Percentiles rank a stretch among this genome's conserved stretches.
Conservation (phyloP, 139 green algal species). For the Micractinium conductrix region DNA sequence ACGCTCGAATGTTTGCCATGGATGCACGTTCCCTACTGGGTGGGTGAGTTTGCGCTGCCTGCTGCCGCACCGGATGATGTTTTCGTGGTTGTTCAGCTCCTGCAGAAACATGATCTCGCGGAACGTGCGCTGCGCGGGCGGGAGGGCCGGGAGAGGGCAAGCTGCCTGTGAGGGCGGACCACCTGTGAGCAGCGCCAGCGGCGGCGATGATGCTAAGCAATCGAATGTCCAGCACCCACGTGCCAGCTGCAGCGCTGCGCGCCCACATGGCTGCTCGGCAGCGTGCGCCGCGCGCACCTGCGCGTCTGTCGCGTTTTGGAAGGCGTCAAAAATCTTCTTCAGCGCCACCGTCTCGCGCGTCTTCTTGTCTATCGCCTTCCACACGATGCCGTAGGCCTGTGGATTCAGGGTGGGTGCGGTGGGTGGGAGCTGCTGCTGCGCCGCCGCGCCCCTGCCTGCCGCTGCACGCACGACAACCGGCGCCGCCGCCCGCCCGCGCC, state of each 20-base stretch:
- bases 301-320: constrained; percentile 97
- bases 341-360: constrained; percentile 85
- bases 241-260: background rate
- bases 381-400: constrained; percentile 98
- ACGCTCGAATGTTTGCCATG: too few species aligned
- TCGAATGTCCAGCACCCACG: background rate
- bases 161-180: too few species aligned
- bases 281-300: constrained; percentile 69
- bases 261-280: background rate
- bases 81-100: constrained; percentile 93
- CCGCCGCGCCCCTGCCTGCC: background rate
- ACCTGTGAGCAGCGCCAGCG: background rate
- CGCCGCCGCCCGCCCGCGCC: background rate
- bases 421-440: background rate
- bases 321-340: constrained; percentile 99
- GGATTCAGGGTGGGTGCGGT: background rate
- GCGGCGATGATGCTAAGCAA: background rate
- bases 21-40: too few species aligned
- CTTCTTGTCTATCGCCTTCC: constrained; percentile 93
- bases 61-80: constrained; percentile 93
- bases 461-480: background rate
- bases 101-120: constrained; percentile 99
- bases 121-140: constrained; percentile 88
- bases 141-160: background rate
- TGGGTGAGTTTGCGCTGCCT: too few species aligned